Evolutionary conservation across 1,284 basidiomycete genomes (phyloP).

Genomic region (Pseudozyma hubeiensis): DNA sequence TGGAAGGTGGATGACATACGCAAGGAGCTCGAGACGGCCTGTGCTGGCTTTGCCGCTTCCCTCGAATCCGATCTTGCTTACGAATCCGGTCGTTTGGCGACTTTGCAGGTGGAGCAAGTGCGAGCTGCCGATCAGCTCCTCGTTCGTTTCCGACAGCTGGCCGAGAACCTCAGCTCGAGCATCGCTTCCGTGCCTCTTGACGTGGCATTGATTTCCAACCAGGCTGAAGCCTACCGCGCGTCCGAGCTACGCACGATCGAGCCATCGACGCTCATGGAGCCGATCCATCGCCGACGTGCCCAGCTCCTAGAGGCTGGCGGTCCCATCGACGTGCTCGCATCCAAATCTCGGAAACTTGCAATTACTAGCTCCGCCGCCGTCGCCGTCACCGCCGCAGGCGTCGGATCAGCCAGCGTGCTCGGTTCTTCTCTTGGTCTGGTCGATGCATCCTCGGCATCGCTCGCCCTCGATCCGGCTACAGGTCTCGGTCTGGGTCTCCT

Average conservation of each 20-base stretch:
- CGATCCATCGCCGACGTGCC: slow-evolving; percentile 46
- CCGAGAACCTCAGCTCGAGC: slow-evolving; percentile 19
- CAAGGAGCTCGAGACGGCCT: slow-evolving; percentile 52
- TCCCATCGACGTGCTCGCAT: slow-evolving; percentile 50
- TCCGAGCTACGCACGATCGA: slow-evolving; percentile 40
- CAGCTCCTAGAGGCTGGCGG: slow-evolving; percentile 51
- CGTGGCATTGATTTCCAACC: slow-evolving; percentile 45
- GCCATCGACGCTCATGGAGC: slow-evolving; percentile 48
- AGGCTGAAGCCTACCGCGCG: slow-evolving; percentile 39
- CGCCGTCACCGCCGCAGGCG: slow-evolving; percentile 35
- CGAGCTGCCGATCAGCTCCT: slow-evolving; percentile 31
- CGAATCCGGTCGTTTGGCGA: slow-evolving; percentile 52
- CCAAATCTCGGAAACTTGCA: slow-evolving; percentile 44
- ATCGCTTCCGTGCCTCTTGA: slow-evolving; percentile 22
- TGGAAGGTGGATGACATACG: slow-evolving; percentile 64
- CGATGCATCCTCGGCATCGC: slow-evolving; percentile 33
- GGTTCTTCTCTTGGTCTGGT: slow-evolving; percentile 32
- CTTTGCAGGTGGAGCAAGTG: slow-evolving; percentile 28
- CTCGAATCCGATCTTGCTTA: slow-evolving; percentile 56
- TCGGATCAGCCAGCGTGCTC: slow-evolving; percentile 43
- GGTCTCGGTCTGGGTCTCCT: slow-evolving; percentile 60
- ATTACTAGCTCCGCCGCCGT: slow-evolving; percentile 39
- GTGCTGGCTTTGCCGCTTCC: slow-evolving; percentile 52
- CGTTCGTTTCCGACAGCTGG: slow-evolving; percentile 23
- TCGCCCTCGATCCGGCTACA: slow-evolving; percentile 59